Percentiles rank a stretch among this genome's conserved stretches.
These are phyloP conservation scores for Cercospora sp. DNA, from an alignment of 2,329 filamentous ascomycete genomes.

Conservation along the genomic window DNA sequence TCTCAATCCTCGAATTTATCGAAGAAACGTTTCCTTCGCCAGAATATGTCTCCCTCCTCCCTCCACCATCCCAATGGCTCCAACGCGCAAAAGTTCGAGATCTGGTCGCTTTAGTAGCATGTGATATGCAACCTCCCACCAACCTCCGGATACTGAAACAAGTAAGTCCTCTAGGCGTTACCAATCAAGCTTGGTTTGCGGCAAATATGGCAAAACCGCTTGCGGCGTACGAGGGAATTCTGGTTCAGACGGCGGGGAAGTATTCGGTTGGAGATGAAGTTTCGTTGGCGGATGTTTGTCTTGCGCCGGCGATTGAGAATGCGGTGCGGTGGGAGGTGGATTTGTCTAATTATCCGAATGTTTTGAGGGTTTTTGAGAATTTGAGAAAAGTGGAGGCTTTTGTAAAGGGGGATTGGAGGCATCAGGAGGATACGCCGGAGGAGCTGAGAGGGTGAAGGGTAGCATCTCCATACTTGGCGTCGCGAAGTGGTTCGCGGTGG, in stretches of 20 bases:
- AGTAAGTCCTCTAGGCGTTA: conserved; percentile 46
- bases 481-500: neutral
- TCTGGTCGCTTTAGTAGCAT: conserved; percentile 56
- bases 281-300: conserved; percentile 14
- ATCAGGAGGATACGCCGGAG: conserved; percentile 16
- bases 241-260: neutral
- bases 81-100: conserved; percentile 55
- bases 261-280: conserved; percentile 7
- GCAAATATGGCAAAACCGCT: neutral
- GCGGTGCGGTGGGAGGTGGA: conserved; percentile 16
- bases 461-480: neutral
- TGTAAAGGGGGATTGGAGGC: neutral
- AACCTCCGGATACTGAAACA: conserved; percentile 57
- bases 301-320: conserved; percentile 15
- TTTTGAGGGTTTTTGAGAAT: conserved; percentile 10
- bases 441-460: neutral
- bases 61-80: conserved; percentile 51
- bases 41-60: conserved; percentile 46
- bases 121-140: conserved; percentile 62
- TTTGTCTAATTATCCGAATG: conserved; percentile 5
- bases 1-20: conserved; percentile 63
- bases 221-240: neutral
- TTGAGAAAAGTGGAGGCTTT: conserved; percentile 5
- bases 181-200: neutral
- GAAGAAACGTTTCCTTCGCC: conserved; percentile 54